Evolutionary conservation across 257 asterid genomes (phyloP).

Genomic region (Mentha longifolia): DNA sequence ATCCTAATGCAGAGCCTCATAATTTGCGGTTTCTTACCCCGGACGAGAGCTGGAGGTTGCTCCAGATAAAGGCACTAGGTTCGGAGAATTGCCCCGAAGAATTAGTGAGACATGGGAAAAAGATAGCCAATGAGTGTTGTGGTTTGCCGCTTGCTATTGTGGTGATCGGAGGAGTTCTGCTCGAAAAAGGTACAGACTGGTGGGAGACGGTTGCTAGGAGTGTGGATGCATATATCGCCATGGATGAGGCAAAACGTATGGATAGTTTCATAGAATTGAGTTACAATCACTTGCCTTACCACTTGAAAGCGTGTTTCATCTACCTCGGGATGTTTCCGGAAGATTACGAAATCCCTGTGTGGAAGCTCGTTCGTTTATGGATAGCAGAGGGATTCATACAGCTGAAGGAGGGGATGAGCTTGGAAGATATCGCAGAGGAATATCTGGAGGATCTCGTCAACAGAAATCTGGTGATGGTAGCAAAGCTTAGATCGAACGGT

Average conservation of each 20-base stretch:
- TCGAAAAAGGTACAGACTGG: slow-evolving; percentile 47
- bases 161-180: slow-evolving; percentile 58
- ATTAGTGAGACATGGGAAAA: slow-evolving; percentile 38
- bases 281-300: slow-evolving; percentile 56
- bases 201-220: slow-evolving; percentile 50
- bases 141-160: slow-evolving; percentile 64
- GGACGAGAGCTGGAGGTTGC: slow-evolving; percentile 55
- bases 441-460: slow-evolving; percentile 54
- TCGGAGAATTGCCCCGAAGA: slow-evolving; percentile 50
- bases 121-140: slow-evolving; percentile 47
- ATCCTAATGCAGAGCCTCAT: slow-evolving; percentile 43
- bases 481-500: slow-evolving; percentile 41
- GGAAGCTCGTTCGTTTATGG: slow-evolving; percentile 56
- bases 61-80: slow-evolving; percentile 49
- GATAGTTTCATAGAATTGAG: slow-evolving; percentile 48
- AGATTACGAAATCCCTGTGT: slow-evolving; percentile 47
- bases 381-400: slow-evolving; percentile 65
- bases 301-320: slow-evolving; percentile 58
- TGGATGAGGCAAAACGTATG: slow-evolving; percentile 44
- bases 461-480: slow-evolving; percentile 53
- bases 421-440: slow-evolving; percentile 57
- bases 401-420: slow-evolving; percentile 43
- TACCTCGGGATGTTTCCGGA: slow-evolving; percentile 63
- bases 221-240: slow-evolving; percentile 46
- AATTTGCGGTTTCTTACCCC: slow-evolving; percentile 38